Evolutionary conservation across 176 grass and related monocot genomes (phyloP).

Genomic region (Ananas comosus): DNA sequence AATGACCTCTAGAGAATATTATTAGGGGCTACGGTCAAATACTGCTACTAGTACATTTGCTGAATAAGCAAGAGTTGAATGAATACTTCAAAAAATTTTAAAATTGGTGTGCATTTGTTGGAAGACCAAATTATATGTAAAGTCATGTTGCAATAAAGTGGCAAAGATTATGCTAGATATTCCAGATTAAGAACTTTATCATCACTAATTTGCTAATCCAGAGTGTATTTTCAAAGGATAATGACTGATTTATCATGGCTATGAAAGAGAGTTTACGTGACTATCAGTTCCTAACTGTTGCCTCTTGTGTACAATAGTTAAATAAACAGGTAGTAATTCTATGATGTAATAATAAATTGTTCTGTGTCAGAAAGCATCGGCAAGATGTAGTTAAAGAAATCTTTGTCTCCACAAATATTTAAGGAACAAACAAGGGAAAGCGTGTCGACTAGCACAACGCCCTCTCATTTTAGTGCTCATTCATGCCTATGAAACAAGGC

Average conservation of each 20-base stretch:
- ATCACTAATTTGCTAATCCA: not conserved
- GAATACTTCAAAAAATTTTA: not conserved
- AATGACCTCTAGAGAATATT: not conserved
- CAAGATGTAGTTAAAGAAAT: not conserved
- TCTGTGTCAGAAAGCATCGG: not conserved
- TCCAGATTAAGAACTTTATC: not conserved
- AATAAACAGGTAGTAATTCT: not conserved
- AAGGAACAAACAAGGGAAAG: not conserved
- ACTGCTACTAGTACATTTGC: not conserved
- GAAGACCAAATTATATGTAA: not conserved
- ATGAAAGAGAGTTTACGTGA: no score
- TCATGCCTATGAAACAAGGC: not conserved
- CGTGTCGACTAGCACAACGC: not conserved
- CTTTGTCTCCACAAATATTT: not conserved
- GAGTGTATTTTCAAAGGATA: not conserved
- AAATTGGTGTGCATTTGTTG: not conserved
- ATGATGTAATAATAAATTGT: not conserved
- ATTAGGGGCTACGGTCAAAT: not conserved
- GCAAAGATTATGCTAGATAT: not conserved
- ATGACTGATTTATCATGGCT: not conserved
- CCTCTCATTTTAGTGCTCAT: not conserved
- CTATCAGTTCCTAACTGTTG: no score
- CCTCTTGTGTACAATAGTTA: not conserved
- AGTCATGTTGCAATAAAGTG: not conserved
- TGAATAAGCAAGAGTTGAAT: not conserved